Percentiles rank a stretch among this genome's conserved stretches.
Conservation (phyloP, 345 rosid species). For the Salix caprea region DNA sequence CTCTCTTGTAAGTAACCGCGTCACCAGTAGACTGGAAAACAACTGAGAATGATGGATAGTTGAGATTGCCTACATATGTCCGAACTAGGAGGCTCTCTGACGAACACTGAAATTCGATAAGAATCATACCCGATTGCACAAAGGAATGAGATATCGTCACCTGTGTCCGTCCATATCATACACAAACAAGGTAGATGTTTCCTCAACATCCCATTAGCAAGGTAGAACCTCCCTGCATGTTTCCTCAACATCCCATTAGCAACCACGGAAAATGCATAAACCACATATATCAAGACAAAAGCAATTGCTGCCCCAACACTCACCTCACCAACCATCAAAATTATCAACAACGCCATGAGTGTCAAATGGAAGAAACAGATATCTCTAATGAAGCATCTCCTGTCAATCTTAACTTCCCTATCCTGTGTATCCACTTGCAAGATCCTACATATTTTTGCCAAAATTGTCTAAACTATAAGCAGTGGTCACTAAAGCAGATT, state of each 20-base stretch:
- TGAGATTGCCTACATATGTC: slow-evolving; percentile 35
- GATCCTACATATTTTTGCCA: slow-evolving; percentile 61
- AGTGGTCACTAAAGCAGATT: slow-evolving; percentile 24
- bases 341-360: no score
- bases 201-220: no score
- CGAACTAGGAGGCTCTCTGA: slow-evolving; percentile 38
- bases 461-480: slow-evolving; percentile 56
- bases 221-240: no score
- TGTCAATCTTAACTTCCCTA: no score
- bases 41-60: slow-evolving; percentile 29
- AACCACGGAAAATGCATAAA: no score
- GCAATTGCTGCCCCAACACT: no score
- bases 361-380: no score
- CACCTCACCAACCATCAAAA: no score
- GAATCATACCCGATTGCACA: slow-evolving; percentile 72
- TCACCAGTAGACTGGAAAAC: slow-evolving; percentile 26
- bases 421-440: slow-evolving; percentile 37
- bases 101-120: slow-evolving; percentile 49
- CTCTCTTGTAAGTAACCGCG: slow-evolving; percentile 50
- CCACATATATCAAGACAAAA: no score
- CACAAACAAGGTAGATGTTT: no score
- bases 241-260: no score
- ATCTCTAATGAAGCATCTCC: no score
- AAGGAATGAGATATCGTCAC: slow-evolving; percentile 60
- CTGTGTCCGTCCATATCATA: not conserved